These are phyloP conservation scores for Rhynchosporium secalis DNA, from an alignment of 2,329 filamentous ascomycete species.

Conservation along the genomic window DNA sequence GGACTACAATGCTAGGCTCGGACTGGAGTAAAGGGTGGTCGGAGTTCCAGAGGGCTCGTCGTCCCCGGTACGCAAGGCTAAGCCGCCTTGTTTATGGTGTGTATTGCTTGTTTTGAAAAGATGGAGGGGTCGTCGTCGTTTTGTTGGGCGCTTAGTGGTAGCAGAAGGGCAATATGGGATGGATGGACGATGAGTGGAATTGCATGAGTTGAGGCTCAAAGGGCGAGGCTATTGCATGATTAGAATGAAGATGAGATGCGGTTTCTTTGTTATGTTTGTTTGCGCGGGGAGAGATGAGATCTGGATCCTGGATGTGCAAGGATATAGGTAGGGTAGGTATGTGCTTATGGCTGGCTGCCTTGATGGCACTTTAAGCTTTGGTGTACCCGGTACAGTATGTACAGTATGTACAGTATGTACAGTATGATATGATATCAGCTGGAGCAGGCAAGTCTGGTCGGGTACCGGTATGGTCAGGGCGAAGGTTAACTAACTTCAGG, in stretches of 20 bases:
- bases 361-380: not conserved
- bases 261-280: not conserved
- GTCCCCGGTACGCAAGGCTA: slow-evolving; percentile 37
- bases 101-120: not conserved
- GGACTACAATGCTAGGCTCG: slow-evolving; percentile 6
- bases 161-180: not conserved
- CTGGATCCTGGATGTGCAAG: not conserved
- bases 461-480: not conserved
- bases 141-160: slow-evolving; percentile 3
- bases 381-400: not conserved
- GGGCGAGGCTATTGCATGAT: slow-evolving; percentile 1
- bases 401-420: not conserved
- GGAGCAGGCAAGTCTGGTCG: no score
- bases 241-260: not conserved
- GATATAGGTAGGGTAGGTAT: not conserved
- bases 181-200: not conserved
- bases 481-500: slow-evolving; percentile 1
- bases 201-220: slow-evolving; percentile 10
- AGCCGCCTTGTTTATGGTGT: slow-evolving; percentile 24
- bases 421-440: not conserved
- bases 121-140: slow-evolving; percentile 4
- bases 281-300: slow-evolving; percentile 6
- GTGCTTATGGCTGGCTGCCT: slow-evolving; percentile 15
- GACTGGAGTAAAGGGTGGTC: slow-evolving; percentile 11
- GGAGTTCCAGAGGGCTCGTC: slow-evolving; percentile 19